Base-by-base conservation (phyloP, 495 filamentous ascomycete genomes). In the Trichocladium uniseriatum region DNA sequence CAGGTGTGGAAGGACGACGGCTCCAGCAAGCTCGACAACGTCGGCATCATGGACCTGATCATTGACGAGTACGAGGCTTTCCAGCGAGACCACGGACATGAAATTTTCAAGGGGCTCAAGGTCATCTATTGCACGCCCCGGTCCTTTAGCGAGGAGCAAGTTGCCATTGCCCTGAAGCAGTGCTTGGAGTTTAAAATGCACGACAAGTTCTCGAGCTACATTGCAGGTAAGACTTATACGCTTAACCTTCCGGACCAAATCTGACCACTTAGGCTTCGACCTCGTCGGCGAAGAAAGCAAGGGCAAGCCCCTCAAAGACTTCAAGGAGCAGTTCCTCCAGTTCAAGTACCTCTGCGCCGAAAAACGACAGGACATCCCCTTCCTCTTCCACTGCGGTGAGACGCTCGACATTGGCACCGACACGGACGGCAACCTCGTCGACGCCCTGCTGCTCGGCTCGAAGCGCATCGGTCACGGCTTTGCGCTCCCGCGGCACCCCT, bases 341-440 rank as follows among this genome's bases (percentile, higher is more conserved):
- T 97, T 98, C 70, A 79, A 78, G 39, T 79, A 82, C 49, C 69
- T 74, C 20, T 97, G 91, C 55, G 31, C 31, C 5, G 2, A 68
- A 69, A 6, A 72, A 77, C 44, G 75, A 80, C 52, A 73, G 2
- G 81, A 94, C 5, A 86, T 97, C n/a, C 92, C 92, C 0, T 94
- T 95, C 65, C 80, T 92, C 55, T 92, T 98, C 65, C 92, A 98
- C 59, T 94, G 90, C 39, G 92, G 89, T 24, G 89, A 96, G 67
- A 87, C 82, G 18, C 77, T 92, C 0, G 84, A 89, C 22, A 79
- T 86, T 46, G 87, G 84, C 11, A 77, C 77, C 45, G 71, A 75
- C n/a, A 79, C 83, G 5, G 89, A 95, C 55, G 78, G 84, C 28
- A 95, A 96, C 57, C 76, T 96, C 2, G 84, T 91, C 54, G 89